Percentiles rank a stretch among this genome's conserved stretches.
These are phyloP conservation scores for Zasmidium angulare DNA, from an alignment of 2,329 filamentous ascomycete genomes.

Conservation along the genomic window DNA sequence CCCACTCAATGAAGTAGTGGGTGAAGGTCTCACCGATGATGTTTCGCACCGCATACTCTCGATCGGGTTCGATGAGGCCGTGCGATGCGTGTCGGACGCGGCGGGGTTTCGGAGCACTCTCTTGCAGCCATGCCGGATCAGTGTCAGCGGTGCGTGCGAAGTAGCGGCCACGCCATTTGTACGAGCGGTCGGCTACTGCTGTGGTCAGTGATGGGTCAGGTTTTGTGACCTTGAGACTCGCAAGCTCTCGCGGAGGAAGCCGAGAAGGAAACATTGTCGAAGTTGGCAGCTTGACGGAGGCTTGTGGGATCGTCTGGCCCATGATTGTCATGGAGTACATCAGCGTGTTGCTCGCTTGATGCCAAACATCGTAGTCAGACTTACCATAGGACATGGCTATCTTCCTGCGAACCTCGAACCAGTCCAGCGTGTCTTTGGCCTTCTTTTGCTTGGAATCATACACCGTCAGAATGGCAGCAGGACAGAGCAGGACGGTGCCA, in stretches of 20 bases:
- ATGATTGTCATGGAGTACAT: background rate
- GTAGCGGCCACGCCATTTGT: background rate
- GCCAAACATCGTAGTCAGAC: too few species aligned
- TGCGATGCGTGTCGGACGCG: slow-evolving; percentile 7
- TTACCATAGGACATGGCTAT: too few species aligned
- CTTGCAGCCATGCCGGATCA: background rate
- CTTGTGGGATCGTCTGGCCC: background rate
- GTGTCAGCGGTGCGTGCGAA: background rate
- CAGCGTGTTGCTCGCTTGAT: background rate
- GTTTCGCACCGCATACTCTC: slow-evolving; percentile 24
- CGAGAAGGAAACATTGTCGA: background rate
- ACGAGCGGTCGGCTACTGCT: background rate
- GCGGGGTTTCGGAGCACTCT: background rate
- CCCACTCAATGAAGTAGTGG: slow-evolving; percentile 57
- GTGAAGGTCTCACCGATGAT: slow-evolving; percentile 35
- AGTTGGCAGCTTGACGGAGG: background rate
- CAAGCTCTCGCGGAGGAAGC: background rate
- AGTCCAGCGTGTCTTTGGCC: too few species aligned
- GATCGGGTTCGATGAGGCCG: slow-evolving; percentile 23
- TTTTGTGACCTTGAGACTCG: background rate
- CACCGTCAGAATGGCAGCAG: background rate
- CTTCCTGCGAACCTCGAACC: too few species aligned
- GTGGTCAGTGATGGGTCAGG: background rate
- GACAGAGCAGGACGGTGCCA: background rate
- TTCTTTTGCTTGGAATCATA: too few species aligned